These are phyloP conservation scores for Durotheca rogersii DNA, from an alignment of 495 filamentous ascomycete species.

Conservation along the genomic window DNA sequence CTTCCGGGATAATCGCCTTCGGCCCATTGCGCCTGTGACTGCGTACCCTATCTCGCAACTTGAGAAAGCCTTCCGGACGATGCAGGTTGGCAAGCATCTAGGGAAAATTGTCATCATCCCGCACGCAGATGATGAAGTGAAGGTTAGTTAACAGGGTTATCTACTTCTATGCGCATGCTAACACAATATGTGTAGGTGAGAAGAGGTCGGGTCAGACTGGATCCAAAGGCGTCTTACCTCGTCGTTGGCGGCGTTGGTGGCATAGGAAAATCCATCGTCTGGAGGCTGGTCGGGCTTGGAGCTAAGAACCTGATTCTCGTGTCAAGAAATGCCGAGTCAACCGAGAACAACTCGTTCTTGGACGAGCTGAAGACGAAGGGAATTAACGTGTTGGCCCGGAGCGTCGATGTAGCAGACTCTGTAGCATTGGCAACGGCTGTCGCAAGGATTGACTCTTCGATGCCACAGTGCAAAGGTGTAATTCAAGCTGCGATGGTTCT, in stretches of 20 bases:
- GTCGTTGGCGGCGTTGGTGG: too few relatives aligned
- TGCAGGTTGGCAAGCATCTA: neutral
- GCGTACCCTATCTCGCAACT: neutral
- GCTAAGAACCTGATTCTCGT: too few relatives aligned
- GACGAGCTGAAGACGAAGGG: too few relatives aligned
- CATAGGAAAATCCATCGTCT: too few relatives aligned
- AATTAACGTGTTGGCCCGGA: too few relatives aligned
- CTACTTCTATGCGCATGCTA: conserved; percentile 6
- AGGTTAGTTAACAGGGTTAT: neutral
- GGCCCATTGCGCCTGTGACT: neutral
- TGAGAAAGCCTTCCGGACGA: neutral
- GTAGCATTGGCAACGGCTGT: neutral
- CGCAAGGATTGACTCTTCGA: neutral
- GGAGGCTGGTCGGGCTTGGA: too few relatives aligned
- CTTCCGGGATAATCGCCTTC: neutral
- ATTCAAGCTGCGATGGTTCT: conserved; percentile 10
- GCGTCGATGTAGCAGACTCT: neutral
- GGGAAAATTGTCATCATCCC: neutral
- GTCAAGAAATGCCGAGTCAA: too few relatives aligned
- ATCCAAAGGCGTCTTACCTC: too few relatives aligned
- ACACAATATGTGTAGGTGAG: conserved; percentile 41
- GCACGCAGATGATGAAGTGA: neutral
- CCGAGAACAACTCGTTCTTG: too few relatives aligned
- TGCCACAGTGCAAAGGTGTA: neutral
- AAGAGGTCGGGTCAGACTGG: conserved; percentile 43